These are phyloP conservation scores for Solanum bulbocastanum DNA, from an alignment of 257 asterid genomes.

Conservation along the genomic window DNA sequence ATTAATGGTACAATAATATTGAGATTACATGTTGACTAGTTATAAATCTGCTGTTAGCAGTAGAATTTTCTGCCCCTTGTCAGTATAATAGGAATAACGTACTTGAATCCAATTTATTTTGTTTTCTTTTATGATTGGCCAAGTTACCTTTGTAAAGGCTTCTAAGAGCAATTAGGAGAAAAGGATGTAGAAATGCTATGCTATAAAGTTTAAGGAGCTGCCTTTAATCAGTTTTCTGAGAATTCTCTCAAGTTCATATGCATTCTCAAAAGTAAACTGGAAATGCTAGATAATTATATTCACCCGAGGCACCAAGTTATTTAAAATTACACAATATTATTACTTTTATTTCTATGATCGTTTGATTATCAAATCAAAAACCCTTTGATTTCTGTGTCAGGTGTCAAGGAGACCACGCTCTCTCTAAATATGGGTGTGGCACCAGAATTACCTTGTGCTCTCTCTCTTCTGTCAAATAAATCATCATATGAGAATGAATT, in stretches of 20 bases:
- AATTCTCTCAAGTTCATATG: background rate
- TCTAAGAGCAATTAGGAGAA: background rate
- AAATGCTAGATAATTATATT: background rate
- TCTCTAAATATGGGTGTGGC: constrained; percentile 18
- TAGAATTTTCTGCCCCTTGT: background rate
- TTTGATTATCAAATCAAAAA: background rate
- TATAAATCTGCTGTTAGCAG: background rate
- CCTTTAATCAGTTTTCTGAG: background rate
- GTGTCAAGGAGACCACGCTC: constrained; percentile 39
- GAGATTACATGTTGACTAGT: background rate
- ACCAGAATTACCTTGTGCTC: constrained; percentile 58
- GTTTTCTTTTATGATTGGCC: background rate
- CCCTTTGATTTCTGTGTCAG: constrained; percentile 17
- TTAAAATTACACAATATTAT: background rate
- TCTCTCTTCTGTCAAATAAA: constrained; percentile 94
- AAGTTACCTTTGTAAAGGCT: background rate
- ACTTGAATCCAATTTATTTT: background rate
- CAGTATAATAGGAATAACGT: background rate
- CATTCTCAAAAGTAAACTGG: background rate
- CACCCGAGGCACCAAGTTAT: background rate
- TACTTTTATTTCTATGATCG: background rate
- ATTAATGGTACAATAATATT: background rate
- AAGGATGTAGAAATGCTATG: background rate
- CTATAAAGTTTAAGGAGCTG: background rate
- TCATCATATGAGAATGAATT: constrained; percentile 38